These are phyloP conservation scores for Lavandula angustifolia DNA, from an alignment of 257 asterid genomes.

Conservation along the genomic window DNA sequence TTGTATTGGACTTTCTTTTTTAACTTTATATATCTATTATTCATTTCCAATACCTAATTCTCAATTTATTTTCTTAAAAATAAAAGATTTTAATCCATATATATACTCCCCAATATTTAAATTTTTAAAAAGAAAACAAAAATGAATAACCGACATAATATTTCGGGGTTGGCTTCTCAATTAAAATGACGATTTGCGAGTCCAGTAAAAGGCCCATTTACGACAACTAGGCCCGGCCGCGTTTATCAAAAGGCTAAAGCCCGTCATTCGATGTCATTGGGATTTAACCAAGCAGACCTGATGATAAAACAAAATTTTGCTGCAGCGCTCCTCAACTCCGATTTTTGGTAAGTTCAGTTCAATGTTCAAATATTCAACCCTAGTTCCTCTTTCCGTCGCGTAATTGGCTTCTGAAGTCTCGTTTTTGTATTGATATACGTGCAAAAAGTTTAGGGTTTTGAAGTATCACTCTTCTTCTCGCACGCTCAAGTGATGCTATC, in stretches of 20 bases:
- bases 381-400: constrained; percentile 22
- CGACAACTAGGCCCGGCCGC: not conserved
- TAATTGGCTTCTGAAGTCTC: not conserved
- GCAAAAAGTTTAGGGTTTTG: constrained; percentile 30
- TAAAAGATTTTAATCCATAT: no score
- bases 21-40: no score
- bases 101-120: no score
- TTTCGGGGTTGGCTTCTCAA: no score
- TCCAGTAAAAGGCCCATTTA: not conserved
- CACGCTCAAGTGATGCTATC: constrained; percentile 18
- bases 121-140: no score
- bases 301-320: not conserved
- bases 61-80: no score
- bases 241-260: not conserved
- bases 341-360: constrained; percentile 24
- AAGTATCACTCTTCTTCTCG: constrained; percentile 14
- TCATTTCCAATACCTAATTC: no score
- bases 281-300: constrained; percentile 9
- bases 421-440: constrained; percentile 8
- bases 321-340: constrained; percentile 21
- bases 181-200: no score
- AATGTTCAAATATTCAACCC: constrained; percentile 33
- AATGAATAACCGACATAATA: no score
- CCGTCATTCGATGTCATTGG: not conserved
- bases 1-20: no score